Evolutionary conservation across 2,329 filamentous ascomycete species (phyloP).

Genomic region (Colletotrichum filicis): DNA sequence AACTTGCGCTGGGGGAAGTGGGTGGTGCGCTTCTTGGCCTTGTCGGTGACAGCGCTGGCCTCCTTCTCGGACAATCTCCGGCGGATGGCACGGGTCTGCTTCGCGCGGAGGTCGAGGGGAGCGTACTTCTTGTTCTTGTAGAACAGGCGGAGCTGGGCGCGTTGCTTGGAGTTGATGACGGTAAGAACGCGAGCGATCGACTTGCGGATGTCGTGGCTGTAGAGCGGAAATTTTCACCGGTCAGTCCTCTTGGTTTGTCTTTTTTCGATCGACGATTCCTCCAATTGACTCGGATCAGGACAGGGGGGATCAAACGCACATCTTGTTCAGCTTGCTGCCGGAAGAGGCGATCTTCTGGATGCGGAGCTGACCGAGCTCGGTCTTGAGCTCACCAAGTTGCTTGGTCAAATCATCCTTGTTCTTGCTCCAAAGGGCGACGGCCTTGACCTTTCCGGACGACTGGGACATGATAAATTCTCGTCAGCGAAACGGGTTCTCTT

Average conservation of each 20-base stretch:
- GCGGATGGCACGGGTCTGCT: constrained; percentile 98
- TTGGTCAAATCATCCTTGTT: constrained; percentile 98
- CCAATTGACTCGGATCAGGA: constrained; percentile 19
- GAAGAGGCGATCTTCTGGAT: constrained; percentile 99
- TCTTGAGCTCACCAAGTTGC: constrained; percentile 95
- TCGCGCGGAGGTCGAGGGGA: constrained; percentile 96
- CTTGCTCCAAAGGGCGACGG: constrained; percentile 97
- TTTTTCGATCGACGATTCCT: constrained; percentile 25
- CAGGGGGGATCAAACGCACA: constrained; percentile 69
- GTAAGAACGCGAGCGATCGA: constrained; percentile 98
- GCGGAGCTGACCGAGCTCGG: constrained; percentile 93
- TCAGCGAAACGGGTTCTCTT: constrained; percentile 30
- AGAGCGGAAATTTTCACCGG: constrained; percentile 25
- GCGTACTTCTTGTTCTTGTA: constrained; percentile 99
- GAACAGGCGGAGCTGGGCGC: constrained; percentile 96
- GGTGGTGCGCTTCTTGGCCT: constrained; percentile 93
- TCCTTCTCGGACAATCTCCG: constrained; percentile 95
- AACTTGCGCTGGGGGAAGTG: constrained; percentile 99
- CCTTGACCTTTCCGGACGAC: constrained; percentile 82
- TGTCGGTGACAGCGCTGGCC: constrained; percentile 84
- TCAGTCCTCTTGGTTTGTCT: constrained; percentile 23
- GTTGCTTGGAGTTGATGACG: constrained; percentile 99
- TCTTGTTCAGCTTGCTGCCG: constrained; percentile 95
- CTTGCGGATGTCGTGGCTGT: constrained; percentile 98
- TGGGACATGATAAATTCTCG: constrained; percentile 39